These are phyloP conservation scores for Lenzites betulinus DNA, from an alignment of 768 basidiomycete species.

Conservation along the genomic window DNA sequence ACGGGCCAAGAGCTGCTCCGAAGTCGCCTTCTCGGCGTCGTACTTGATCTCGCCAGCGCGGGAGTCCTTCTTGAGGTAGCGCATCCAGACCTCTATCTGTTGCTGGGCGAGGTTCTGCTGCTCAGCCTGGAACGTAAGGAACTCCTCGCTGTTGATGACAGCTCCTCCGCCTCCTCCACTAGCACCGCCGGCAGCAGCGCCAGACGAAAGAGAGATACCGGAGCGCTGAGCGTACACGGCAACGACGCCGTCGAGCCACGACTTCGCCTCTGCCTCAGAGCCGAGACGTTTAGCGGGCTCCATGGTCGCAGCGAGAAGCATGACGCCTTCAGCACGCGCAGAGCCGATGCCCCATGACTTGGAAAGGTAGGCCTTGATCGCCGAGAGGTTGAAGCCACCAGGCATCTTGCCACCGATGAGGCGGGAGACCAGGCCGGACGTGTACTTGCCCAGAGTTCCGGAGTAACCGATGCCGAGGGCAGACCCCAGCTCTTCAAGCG, in stretches of 20 bases:
- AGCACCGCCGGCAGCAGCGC: conserved; percentile 59
- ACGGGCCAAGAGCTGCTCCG: conserved; percentile 72
- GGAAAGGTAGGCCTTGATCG: conserved; percentile 84
- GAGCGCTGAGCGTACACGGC: conserved; percentile 84
- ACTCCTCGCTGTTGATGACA: conserved; percentile 96
- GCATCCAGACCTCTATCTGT: conserved; percentile 96
- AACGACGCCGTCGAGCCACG: conserved; percentile 89
- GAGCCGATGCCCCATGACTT: conserved; percentile 98
- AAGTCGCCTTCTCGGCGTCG: conserved; percentile 82
- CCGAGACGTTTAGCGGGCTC: conserved; percentile 94
- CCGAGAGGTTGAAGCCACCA: conserved; percentile 94
- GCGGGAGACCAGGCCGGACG: conserved; percentile 85
- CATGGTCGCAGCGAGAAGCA: conserved; percentile 87
- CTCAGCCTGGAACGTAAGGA: conserved; percentile 93
- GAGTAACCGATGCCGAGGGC: conserved; percentile 78
- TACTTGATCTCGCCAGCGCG: conserved; percentile 89
- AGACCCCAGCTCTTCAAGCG: conserved; percentile 93
- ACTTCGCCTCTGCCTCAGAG: conserved; percentile 89
- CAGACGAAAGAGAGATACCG: conserved; percentile 80
- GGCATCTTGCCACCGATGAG: conserved; percentile 97
- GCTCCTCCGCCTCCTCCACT: conserved; percentile 72
- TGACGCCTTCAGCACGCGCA: conserved; percentile 83
- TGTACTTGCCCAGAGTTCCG: conserved; percentile 93
- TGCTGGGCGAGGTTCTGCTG: conserved; percentile 91
- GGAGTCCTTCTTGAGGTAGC: conserved; percentile 92